A percentile compares a stretch with the other conserved stretches of the same genome.
These are phyloP conservation scores for Lactarius evosmus DNA, from an alignment of 768 basidiomycete species.

Conservation along the genomic window DNA sequence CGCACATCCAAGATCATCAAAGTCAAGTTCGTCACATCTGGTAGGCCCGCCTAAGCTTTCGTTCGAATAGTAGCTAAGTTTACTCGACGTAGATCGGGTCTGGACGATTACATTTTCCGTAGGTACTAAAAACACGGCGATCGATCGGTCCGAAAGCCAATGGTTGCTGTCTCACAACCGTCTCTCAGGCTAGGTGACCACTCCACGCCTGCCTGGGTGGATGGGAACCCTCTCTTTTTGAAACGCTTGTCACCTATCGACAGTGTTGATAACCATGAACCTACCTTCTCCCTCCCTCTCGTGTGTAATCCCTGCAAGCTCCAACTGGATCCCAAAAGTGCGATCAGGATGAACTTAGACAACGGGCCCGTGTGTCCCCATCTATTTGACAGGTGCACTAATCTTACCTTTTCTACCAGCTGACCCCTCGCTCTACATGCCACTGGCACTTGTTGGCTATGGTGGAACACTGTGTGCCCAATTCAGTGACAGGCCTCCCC, in stretches of 20 bases:
- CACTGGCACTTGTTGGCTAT: conserved; percentile 27
- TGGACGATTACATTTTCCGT: conserved; percentile 48
- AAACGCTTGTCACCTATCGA: conserved; percentile 3
- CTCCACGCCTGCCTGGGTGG: conserved; percentile 56
- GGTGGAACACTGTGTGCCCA: conserved; percentile 29
- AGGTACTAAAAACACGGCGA: conserved; percentile 21
- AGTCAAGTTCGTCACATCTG: conserved; percentile 65
- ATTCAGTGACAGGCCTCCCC: conserved; percentile 4
- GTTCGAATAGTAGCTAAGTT: neutral
- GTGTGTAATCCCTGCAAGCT: neutral
- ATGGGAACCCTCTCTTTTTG: conserved; percentile 49
- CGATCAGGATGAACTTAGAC: conserved; percentile 12
- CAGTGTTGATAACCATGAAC: neutral
- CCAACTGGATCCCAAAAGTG: conserved; percentile 8
- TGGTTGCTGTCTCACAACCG: conserved; percentile 48
- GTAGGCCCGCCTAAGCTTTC: conserved; percentile 31
- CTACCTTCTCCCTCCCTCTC: neutral
- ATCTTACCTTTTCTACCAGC: neutral
- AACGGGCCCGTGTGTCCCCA: conserved; percentile 12
- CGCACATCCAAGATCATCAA: conserved; percentile 51
- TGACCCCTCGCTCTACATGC: conserved; percentile 24
- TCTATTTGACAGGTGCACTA: conserved; percentile 40
- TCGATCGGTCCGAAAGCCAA: conserved; percentile 9
- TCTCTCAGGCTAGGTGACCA: conserved; percentile 52
- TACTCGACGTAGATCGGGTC: conserved; percentile 45